Evolutionary conservation across 1,284 basidiomycete species (phyloP), one percentile per base, ranked within the genome.

Genomic region (Papiliotrema fonsecae): DNA sequence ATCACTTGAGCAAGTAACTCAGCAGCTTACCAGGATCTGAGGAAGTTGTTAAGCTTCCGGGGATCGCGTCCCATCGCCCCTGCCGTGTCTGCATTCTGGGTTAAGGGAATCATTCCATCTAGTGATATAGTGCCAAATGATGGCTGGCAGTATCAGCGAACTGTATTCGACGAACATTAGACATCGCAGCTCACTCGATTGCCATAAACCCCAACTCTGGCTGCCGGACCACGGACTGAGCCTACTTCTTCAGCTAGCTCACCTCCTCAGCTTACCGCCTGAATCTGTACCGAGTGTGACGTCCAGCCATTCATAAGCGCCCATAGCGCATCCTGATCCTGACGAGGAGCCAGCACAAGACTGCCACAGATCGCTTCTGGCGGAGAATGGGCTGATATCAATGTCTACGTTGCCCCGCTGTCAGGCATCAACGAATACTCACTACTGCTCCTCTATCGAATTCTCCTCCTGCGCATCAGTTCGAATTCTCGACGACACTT

Each of bases 321-420:
- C 71, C 19, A 73, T 63, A 18, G 70, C 64, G n/a, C 75, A 65
- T 0, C 73, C 76, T 1, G 74, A 68, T 0, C 76, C 76, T 2
- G 72, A 73, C 1, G 75, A 76, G 21, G 73, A 74, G 24, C 70
- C 69, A 38, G 65, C 67, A 22, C 73, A 73, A 38, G 74, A 71
- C 51, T 75, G 74, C 53, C 78, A 76, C 2, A 76, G 77, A 54
- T 82, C 80, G 11, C 76, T 78, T 39, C 79, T 74, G 24, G 78
- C 76, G 49, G 79, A 79, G 70, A 76, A 79, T 1, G 79, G 77
- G 37, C 78, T 77, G 27, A 21, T 14, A 24, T 32, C 22, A 44
- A 27, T n/a, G 24, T 11, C 4, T 30, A 18, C 11, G 14, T n/a
- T 31, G 14, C 4, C 22, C n/a, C 4, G 7, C 6, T 9, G 24